Evolutionary conservation across 2,329 filamentous ascomycete species (phyloP), one percentile per base, ranked within the genome.

Genomic region (Claviceps paspali): DNA sequence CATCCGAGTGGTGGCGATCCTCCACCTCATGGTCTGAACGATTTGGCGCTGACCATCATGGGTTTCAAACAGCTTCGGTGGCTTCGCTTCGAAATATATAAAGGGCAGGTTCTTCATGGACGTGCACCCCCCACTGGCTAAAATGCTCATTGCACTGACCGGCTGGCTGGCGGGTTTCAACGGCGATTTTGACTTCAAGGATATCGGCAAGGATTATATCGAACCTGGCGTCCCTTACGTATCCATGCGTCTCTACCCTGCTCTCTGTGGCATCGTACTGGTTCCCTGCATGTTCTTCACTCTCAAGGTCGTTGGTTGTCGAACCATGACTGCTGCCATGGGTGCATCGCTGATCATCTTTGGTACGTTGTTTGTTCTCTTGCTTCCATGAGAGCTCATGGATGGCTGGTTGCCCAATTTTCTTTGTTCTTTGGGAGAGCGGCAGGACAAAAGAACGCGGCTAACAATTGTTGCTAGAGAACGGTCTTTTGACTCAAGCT

Each of bases 71-170:
- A 94, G 86, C 63, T 98, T 98, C 59, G 91, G 91, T 58, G 91
- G 91, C 34, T 98, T 98, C 57, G 91, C 91, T 46, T 85, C 82
- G 50, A 98, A 98, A 62, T 98, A 98, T 61, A 96, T 98, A 71
- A 96, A 98, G 69, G 91, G 91, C 53, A 81, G 73, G 57, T 98
- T 98, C 73, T 98, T 98, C 62, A 98, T 98, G 91, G 91, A 98
- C 57, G 91, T 98, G n/a, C 91, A 98, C 57, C 91, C 91, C 23
- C 91, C 91, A 32, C 71, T 98, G 42, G 91, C 91, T 47, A 98
- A 98, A 68, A 76, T 98, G 56, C 77, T 98, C 48, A 88, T 98
- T 52, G 93, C 91, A 36, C 74, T 98, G 42, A 86, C 87, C 45
- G 91, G 88, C 49, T 98, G 82, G 79, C 62, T 95, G 45, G 91